Evolutionary conservation across 164 flowering plant genomes (phyloP).

Genomic region (Annona cherimola): DNA sequence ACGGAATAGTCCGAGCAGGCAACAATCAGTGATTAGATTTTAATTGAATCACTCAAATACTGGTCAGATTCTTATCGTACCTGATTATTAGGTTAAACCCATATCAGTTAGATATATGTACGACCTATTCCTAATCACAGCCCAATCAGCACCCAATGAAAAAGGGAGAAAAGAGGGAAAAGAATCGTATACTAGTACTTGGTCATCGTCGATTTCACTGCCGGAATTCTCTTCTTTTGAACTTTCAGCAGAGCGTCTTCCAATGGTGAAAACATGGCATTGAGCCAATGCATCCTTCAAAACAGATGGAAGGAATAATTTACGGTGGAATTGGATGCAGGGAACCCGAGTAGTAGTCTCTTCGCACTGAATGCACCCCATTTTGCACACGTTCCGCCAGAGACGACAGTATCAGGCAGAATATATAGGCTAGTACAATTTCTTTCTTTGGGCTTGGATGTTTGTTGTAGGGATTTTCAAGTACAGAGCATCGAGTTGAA

Average conservation of each 20-base stretch:
- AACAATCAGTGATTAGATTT: too few relatives aligned
- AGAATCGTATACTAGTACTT: slow-evolving; percentile 30
- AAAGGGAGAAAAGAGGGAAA: background rate
- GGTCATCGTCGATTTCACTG: slow-evolving; percentile 41
- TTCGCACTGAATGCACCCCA: slow-evolving; percentile 1
- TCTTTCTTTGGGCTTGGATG: background rate
- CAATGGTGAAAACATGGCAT: slow-evolving; percentile 26
- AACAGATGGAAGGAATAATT: slow-evolving; percentile 22
- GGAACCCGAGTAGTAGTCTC: background rate
- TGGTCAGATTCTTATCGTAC: too few relatives aligned
- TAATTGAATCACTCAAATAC: too few relatives aligned
- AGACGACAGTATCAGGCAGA: background rate
- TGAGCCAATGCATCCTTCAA: slow-evolving; percentile 43
- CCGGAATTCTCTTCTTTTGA: slow-evolving; percentile 31
- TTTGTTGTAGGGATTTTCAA: background rate
- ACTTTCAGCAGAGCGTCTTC: slow-evolving; percentile 20
- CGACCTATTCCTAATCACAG: too few relatives aligned
- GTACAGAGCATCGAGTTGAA: slow-evolving; percentile 11
- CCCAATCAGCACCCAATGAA: background rate
- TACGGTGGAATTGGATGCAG: slow-evolving; percentile 18
- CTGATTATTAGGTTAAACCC: too few relatives aligned
- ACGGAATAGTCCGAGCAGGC: too few relatives aligned
- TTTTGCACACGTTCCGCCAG: background rate
- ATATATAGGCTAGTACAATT: background rate
- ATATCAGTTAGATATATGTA: too few relatives aligned